Conservation (phyloP, 345 rosid species). For the Dipteronia dyeriana region DNA sequence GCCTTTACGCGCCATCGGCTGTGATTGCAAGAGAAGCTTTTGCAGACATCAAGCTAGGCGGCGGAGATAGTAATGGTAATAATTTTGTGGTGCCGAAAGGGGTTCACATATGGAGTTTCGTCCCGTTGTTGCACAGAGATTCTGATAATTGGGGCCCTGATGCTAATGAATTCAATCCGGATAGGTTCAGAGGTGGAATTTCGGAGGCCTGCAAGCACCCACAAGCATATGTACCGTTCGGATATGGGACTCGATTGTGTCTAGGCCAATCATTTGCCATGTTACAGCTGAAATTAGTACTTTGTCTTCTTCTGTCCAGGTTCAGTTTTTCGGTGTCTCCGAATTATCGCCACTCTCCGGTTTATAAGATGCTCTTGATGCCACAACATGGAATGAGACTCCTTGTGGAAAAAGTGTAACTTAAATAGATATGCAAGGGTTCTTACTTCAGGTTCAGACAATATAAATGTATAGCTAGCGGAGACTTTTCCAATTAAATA, state of each 20-base stretch:
- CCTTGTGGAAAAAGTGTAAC: conserved; percentile 16
- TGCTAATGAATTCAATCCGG: conserved; percentile 49
- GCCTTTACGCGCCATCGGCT: conserved; percentile 28
- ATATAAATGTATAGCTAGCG: too few relatives aligned
- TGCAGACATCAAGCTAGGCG: conserved; percentile 21
- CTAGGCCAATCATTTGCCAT: conserved; percentile 41
- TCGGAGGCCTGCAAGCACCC: conserved; percentile 41
- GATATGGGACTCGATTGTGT: conserved; percentile 35
- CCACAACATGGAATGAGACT: conserved; percentile 30
- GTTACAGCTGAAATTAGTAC: conserved; percentile 34
- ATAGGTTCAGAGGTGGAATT: conserved; percentile 38
- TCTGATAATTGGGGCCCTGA: conserved; percentile 45
- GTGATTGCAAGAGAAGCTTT: conserved; percentile 21
- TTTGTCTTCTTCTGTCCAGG: conserved; percentile 30
- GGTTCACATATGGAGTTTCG: conserved; percentile 20
- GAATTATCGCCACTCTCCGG: conserved; percentile 37
- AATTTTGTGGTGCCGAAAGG: conserved; percentile 37
- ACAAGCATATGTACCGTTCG: conserved; percentile 37
- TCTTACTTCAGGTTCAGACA: not conserved
- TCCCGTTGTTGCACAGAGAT: conserved; percentile 30
- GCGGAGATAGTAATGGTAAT: conserved; percentile 17
- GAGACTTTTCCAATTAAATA: too few relatives aligned
- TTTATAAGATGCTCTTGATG: conserved; percentile 24
- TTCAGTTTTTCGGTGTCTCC: conserved; percentile 34
- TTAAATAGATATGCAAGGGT: too few relatives aligned